Percentiles rank a stretch among this genome's conserved stretches.
Conservation (phyloP, 176 grass and related monocot genomes). For the Oryza meyeriana region DNA sequence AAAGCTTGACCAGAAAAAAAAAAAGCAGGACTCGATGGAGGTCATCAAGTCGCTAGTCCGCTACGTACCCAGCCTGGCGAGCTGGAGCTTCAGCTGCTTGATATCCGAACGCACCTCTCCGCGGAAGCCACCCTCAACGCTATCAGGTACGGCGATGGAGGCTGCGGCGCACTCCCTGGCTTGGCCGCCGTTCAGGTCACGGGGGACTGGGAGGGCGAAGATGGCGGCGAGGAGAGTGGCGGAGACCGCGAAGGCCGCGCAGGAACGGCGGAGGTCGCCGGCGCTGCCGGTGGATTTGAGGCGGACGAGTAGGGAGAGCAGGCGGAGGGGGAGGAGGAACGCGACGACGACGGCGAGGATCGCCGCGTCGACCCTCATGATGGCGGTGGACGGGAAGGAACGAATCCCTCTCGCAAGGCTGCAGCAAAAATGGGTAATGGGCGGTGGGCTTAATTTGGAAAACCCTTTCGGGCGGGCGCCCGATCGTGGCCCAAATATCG, state of each 20-base stretch:
- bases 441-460: background rate
- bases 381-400: constrained; percentile 7
- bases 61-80: constrained; percentile 39
- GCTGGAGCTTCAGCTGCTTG: constrained; percentile 42
- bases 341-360: constrained; percentile 40
- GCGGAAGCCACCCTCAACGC: background rate
- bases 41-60: background rate
- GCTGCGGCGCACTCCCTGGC: constrained; percentile 19
- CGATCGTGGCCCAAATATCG: no score
- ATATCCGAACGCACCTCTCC: constrained; percentile 28
- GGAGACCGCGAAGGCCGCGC: constrained; percentile 21
- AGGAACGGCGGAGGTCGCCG: constrained; percentile 21
- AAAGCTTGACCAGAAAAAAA: background rate
- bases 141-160: background rate
- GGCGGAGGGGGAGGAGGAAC: constrained; percentile 48
- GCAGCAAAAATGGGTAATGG: background rate
- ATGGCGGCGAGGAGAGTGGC: constrained; percentile 37
- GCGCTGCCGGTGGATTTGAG: constrained; percentile 11
- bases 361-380: constrained; percentile 28
- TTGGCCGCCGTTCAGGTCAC: background rate
- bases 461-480: no score
- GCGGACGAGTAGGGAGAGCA: constrained; percentile 37
- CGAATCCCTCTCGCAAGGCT: background rate
- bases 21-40: background rate
- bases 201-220: constrained; percentile 45